Evolutionary conservation across 2,329 filamentous ascomycete species (phyloP).

Genomic region (Dryadomyces quercivorus): DNA sequence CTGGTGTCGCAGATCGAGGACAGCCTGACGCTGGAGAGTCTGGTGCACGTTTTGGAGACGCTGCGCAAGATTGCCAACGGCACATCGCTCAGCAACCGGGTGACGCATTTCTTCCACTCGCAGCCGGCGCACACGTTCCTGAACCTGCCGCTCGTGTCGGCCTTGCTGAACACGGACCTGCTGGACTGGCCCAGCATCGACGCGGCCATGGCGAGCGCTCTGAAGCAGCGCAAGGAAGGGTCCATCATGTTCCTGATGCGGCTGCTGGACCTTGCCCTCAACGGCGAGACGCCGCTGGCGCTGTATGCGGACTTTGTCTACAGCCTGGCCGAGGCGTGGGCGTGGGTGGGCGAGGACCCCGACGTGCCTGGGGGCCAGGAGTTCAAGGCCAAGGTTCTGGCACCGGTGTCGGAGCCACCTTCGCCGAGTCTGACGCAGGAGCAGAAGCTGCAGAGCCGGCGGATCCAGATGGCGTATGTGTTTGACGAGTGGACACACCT

Average conservation of each 20-base stretch:
- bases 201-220: constrained; percentile 57
- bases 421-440: constrained; percentile 29
- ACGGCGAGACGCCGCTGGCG: constrained; percentile 65
- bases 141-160: constrained; percentile 43
- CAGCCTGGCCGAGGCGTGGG: constrained; percentile 68
- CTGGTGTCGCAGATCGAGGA: constrained; percentile 42
- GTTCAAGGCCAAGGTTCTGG: constrained; percentile 51
- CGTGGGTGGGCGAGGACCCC: constrained; percentile 68
- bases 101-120: constrained; percentile 43
- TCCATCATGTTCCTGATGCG: constrained; percentile 72
- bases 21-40: constrained; percentile 45
- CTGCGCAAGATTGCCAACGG: constrained; percentile 47
- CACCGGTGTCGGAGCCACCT: constrained; percentile 26
- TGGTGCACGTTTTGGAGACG: constrained; percentile 50
- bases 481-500: constrained; percentile 93
- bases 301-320: constrained; percentile 77
- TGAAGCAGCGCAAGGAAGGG: constrained; percentile 56
- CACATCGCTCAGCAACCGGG: constrained; percentile 39
- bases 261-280: constrained; percentile 64
- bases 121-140: constrained; percentile 44
- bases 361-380: constrained; percentile 51
- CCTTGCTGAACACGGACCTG: constrained; percentile 46
- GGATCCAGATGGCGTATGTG: constrained; percentile 84
- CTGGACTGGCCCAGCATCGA: constrained; percentile 56
- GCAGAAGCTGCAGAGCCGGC: constrained; percentile 46